These are phyloP conservation scores for Didymella keratinophila DNA, from an alignment of 2,329 filamentous ascomycete species.

Conservation along the genomic window DNA sequence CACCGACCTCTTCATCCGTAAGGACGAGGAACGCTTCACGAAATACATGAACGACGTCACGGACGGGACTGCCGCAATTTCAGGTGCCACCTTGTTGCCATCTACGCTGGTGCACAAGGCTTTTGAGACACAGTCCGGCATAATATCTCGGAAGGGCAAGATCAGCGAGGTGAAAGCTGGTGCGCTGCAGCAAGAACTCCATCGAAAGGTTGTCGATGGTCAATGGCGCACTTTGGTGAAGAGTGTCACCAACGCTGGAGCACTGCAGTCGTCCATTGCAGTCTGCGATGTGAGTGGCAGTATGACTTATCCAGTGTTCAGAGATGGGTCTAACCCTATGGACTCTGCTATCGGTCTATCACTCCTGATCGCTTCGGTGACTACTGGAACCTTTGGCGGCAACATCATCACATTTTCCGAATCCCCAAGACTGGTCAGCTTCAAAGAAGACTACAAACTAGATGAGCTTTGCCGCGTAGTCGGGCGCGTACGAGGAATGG, in stretches of 20 bases:
- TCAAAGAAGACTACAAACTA: neutral
- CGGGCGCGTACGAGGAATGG: neutral
- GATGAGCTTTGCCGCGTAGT: neutral
- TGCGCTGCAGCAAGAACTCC: neutral
- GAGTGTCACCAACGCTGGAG: neutral
- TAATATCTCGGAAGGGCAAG: neutral
- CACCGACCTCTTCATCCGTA: constrained; percentile 57
- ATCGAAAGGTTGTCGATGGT: neutral
- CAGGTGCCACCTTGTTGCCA: neutral
- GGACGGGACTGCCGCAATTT: neutral
- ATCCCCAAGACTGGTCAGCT: neutral
- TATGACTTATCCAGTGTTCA: neutral
- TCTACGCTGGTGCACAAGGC: neutral
- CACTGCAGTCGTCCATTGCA: neutral
- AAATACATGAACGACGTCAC: constrained; percentile 36
- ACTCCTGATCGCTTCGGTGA: neutral
- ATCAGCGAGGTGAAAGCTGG: neutral
- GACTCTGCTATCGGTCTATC: neutral
- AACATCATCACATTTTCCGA: neutral
- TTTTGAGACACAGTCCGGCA: neutral
- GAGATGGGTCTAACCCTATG: neutral
- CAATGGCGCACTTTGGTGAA: neutral
- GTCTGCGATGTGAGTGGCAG: neutral
- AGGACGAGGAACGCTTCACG: constrained; percentile 61
- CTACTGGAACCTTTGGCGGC: neutral